Evolutionary conservation across 31 red algal species (phyloP).

Genomic region (Odonthalia washingtoniensis): DNA sequence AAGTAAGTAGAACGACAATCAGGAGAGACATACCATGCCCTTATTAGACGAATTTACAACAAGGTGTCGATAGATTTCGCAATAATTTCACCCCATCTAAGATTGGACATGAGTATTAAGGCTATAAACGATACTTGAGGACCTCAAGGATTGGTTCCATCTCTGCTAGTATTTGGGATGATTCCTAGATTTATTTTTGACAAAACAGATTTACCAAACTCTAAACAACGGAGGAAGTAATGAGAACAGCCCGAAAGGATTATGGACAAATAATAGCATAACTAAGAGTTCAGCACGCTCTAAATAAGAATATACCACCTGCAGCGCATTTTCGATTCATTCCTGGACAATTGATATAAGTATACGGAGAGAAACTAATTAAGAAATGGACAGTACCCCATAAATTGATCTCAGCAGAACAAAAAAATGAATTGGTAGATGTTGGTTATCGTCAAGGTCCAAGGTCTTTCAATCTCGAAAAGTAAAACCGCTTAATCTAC

Average conservation of each 20-base stretch:
- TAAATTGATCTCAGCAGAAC: not conserved
- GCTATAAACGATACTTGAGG: slow-evolving; percentile 45
- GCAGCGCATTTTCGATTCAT: not conserved
- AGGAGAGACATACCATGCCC: slow-evolving; percentile 41
- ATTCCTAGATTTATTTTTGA: too few relatives aligned
- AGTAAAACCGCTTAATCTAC: not conserved
- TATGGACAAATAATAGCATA: not conserved
- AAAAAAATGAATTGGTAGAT: slow-evolving; percentile 1
- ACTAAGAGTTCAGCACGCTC: not conserved
- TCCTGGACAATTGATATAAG: not conserved
- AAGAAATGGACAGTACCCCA: slow-evolving; percentile 25
- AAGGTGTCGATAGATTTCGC: not conserved
- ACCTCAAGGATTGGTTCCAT: too few relatives aligned
- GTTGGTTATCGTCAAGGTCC: slow-evolving; percentile 31
- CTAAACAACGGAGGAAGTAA: too few relatives aligned
- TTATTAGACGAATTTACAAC: slow-evolving; percentile 26
- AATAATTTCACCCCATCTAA: not conserved
- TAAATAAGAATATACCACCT: not conserved
- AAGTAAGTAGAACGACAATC: too few relatives aligned
- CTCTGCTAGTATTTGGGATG: too few relatives aligned
- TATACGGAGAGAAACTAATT: slow-evolving; percentile 33
- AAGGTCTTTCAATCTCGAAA: slow-evolving; percentile 26
- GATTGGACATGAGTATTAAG: slow-evolving; percentile 8
- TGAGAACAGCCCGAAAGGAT: slow-evolving; percentile 5
- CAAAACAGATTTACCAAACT: too few relatives aligned